Percentiles rank a stretch among this genome's conserved stretches.
phyloP scores from a whole-genome alignment of 495 filamentous ascomycete species.

The Xeromyces bisporus region DNA sequence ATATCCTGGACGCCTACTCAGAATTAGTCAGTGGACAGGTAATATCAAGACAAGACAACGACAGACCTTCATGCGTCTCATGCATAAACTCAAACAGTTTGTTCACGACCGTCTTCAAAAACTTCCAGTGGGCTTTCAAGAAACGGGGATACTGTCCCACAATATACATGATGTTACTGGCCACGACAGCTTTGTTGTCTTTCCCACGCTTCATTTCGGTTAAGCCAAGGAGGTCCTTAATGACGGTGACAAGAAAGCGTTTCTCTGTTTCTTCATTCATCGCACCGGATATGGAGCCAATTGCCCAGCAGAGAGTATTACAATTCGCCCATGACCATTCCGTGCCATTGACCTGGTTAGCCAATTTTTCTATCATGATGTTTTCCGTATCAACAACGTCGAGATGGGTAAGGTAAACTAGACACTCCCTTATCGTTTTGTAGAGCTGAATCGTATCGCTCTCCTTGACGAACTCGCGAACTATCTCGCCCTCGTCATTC shows the following conservation, averaged over 20 bases:
- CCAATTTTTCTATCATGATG: conserved; percentile 97
- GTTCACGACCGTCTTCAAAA: conserved; percentile 98
- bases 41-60: conserved; percentile 2
- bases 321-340: conserved; percentile 99
- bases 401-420: conserved; percentile 94
- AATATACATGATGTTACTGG: conserved; percentile 99
- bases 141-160: conserved; percentile 97
- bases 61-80: conserved; percentile 85
- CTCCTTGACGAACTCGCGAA: conserved; percentile 97
- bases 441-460: conserved; percentile 98
- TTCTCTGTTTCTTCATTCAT: conserved; percentile 99
- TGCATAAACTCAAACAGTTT: conserved; percentile 99
- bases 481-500: conserved; percentile 98
- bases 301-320: conserved; percentile 98
- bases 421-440: conserved; percentile 93
- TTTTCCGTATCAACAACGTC: conserved; percentile 94
- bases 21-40: conserved; percentile 12
- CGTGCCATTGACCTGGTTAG: conserved; percentile 78
- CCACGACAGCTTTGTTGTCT: conserved; percentile 97
- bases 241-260: conserved; percentile 92
- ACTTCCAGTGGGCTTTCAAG: conserved; percentile 98
- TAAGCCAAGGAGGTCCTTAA: conserved; percentile 93
- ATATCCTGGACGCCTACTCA: conserved; percentile 85
- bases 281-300: conserved; percentile 92
- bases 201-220: conserved; percentile 99